These are phyloP conservation scores for Ceratocystis cubensis DNA, from an alignment of 2,329 filamentous ascomycete species.

Conservation along the genomic window DNA sequence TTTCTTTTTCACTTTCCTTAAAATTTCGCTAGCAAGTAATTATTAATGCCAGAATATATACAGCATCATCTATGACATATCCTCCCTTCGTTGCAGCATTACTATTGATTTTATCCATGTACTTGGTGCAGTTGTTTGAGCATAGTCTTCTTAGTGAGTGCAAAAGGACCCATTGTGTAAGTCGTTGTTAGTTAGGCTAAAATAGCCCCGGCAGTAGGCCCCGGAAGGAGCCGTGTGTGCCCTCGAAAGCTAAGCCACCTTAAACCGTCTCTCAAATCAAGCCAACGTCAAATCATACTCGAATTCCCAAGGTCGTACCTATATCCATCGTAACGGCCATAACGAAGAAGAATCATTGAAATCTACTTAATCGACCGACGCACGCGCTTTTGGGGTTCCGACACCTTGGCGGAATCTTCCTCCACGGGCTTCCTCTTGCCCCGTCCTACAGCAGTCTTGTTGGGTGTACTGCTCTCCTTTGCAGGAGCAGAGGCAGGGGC, in stretches of 20 bases:
- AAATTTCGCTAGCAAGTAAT: conserved; percentile 9
- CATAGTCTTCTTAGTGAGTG: too few species aligned
- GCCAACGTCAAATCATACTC: too few species aligned
- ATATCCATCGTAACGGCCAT: too few species aligned
- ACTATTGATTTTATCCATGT: background rate
- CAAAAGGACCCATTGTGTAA: background rate
- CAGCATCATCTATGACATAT: background rate
- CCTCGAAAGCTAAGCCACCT: too few species aligned
- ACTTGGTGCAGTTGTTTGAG: background rate
- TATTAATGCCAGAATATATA: conserved; percentile 4
- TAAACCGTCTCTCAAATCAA: background rate
- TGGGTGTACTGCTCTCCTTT: conserved; percentile 1
- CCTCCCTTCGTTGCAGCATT: background rate
- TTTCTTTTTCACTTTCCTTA: background rate
- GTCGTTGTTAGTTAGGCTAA: background rate
- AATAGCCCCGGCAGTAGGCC: too few species aligned
- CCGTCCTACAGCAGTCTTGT: conserved; percentile 8
- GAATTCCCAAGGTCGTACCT: too few species aligned
- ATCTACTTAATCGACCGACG: conserved; percentile 16
- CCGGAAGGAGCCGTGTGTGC: too few species aligned
- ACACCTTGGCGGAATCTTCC: background rate
- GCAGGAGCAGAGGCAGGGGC: background rate
- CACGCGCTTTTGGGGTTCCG: conserved; percentile 12
- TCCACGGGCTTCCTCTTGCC: conserved; percentile 16
- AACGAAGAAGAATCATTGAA: background rate